phyloP scores from a whole-genome alignment of 495 filamentous ascomycete species.

The Bombardia bombarda region DNA sequence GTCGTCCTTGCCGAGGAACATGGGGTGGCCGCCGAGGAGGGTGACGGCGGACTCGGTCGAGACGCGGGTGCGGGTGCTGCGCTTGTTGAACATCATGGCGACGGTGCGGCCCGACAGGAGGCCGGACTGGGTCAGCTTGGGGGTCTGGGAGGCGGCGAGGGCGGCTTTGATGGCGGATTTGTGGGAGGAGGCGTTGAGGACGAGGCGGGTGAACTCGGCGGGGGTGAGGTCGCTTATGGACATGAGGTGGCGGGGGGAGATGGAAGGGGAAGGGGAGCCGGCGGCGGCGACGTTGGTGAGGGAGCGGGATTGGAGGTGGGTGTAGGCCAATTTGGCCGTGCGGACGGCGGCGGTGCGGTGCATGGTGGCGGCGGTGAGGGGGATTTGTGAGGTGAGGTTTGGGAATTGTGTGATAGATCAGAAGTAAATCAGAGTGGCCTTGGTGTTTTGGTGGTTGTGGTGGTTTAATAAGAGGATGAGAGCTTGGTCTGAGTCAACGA shows the following conservation, averaged over 20 bases:
- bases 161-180: constrained; percentile 74
- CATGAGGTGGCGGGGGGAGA: constrained; percentile 71
- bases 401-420: neutral
- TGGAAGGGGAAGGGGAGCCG: neutral
- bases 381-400: neutral
- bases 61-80: constrained; percentile 84
- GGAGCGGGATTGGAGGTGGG: constrained; percentile 16
- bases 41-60: constrained; percentile 84
- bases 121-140: constrained; percentile 45
- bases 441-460: no score
- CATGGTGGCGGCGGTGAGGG: constrained; percentile 10
- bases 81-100: constrained; percentile 94
- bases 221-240: constrained; percentile 80
- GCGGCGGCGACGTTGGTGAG: constrained; percentile 14
- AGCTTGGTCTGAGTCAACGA: no score
- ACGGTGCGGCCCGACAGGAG: constrained; percentile 63
- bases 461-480: no score
- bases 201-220: constrained; percentile 68
- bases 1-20: constrained; percentile 92
- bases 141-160: constrained; percentile 27
- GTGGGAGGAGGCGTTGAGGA: constrained; percentile 68
- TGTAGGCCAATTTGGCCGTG: constrained; percentile 15
- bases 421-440: no score
- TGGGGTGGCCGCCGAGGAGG: constrained; percentile 79
- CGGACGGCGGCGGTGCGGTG: constrained; percentile 15